Percentiles rank a stretch among this genome's conserved stretches.
These are phyloP conservation scores for Metschnikowia kunwiensis DNA, from an alignment of 805 yeast genomes.

Conservation along the genomic window DNA sequence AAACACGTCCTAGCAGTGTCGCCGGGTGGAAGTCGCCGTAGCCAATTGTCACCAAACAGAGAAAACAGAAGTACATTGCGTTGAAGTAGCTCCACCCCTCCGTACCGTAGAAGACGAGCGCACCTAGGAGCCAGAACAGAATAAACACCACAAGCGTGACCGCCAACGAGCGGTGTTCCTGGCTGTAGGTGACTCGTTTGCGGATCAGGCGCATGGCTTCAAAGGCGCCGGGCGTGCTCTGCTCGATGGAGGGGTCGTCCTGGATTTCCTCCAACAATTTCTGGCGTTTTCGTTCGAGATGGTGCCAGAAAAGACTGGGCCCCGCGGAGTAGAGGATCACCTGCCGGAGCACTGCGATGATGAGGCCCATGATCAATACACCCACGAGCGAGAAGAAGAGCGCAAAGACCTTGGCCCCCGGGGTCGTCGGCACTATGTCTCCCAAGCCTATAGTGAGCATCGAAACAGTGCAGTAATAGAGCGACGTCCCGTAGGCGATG, in stretches of 20 bases:
- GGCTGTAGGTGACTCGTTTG: slow-evolving; percentile 35
- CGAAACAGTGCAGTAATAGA: slow-evolving; percentile 72
- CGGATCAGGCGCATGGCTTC: slow-evolving; percentile 53
- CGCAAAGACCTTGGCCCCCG: slow-evolving; percentile 54
- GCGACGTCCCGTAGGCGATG: slow-evolving; percentile 54
- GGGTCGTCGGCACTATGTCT: slow-evolving; percentile 55
- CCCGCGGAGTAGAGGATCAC: slow-evolving; percentile 59
- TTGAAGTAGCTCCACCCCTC: slow-evolving; percentile 75
- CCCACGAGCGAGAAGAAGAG: slow-evolving; percentile 69
- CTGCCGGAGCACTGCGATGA: slow-evolving; percentile 65
- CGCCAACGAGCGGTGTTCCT: slow-evolving; percentile 38
- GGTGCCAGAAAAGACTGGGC: slow-evolving; percentile 65
- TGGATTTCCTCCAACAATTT: slow-evolving; percentile 23
- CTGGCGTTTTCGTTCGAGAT: slow-evolving; percentile 51
- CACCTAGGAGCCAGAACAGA: slow-evolving; percentile 71
- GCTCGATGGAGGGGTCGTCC: background rate
- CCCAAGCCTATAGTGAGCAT: slow-evolving; percentile 80
- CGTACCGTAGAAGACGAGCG: slow-evolving; percentile 52
- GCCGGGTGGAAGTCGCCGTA: slow-evolving; percentile 74
- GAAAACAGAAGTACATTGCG: slow-evolving; percentile 70
- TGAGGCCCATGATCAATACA: slow-evolving; percentile 67
- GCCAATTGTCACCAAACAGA: slow-evolving; percentile 78
- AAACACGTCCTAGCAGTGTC: slow-evolving; percentile 62
- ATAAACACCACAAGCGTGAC: slow-evolving; percentile 45
- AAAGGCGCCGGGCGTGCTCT: slow-evolving; percentile 49